Conservation (phyloP, 1,139 yeast species). For the Candida tetrigidarum region DNA sequence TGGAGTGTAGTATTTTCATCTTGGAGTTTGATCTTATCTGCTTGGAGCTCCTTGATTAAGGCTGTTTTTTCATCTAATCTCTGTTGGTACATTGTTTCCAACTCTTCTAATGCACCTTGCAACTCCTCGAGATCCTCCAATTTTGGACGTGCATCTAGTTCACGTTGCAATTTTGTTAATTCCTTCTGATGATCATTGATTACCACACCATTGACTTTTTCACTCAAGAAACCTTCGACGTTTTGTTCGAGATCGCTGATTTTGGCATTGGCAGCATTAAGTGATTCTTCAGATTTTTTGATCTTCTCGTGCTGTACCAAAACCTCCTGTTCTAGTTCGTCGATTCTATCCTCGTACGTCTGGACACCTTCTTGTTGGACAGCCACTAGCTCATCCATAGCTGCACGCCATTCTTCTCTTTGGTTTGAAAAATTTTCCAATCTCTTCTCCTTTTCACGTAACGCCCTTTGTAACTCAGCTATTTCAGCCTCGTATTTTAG, state of each 20-base stretch:
- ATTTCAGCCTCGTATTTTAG: constrained; percentile 46
- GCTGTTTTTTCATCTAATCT: constrained; percentile 35
- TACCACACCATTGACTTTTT: constrained; percentile 17
- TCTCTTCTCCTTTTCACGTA: constrained; percentile 46
- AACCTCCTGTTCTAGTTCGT: constrained; percentile 17
- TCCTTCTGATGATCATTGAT: constrained; percentile 19
- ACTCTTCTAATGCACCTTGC: constrained; percentile 34
- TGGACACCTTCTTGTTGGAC: constrained; percentile 42
- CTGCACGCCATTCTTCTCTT: constrained; percentile 60
- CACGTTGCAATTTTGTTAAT: constrained; percentile 20
- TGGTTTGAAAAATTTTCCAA: constrained; percentile 54
- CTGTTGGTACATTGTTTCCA: constrained; percentile 34
- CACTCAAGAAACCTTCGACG: constrained; percentile 9
- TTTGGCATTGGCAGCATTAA: constrained; percentile 23
- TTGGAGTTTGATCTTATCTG: constrained; percentile 19
- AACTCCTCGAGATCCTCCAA: constrained; percentile 35
- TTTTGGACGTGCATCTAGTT: constrained; percentile 35
- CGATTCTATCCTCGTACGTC: constrained; percentile 23
- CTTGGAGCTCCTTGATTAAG: constrained; percentile 26
- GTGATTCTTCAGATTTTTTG: constrained; percentile 16
- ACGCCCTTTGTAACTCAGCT: constrained; percentile 20
- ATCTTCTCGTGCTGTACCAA: constrained; percentile 16
- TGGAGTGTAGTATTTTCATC: constrained; percentile 20
- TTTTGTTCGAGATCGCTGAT: constrained; percentile 18
- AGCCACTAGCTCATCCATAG: constrained; percentile 54